Evolutionary conservation across 2,329 filamentous ascomycete genomes (phyloP).

Genomic region (Beauveria rudraprayagi): DNA sequence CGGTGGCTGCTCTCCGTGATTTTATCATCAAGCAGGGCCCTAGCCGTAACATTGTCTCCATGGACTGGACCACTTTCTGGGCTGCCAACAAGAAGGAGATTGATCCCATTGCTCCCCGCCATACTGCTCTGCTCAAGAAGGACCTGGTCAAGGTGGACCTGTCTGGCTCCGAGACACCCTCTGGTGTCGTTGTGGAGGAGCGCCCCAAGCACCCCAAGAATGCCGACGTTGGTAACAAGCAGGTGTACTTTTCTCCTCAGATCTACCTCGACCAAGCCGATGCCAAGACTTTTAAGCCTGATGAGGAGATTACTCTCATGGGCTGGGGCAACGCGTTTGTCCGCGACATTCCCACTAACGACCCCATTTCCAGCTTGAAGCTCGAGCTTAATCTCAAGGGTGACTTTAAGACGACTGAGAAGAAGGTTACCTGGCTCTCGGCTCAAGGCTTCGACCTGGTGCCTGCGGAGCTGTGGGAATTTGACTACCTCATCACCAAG

Average conservation of each 20-base stretch:
- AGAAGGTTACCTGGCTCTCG: slow-evolving; percentile 94
- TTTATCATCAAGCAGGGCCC: slow-evolving; percentile 82
- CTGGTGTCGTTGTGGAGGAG: slow-evolving; percentile 57
- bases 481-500: slow-evolving; percentile 92
- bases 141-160: slow-evolving; percentile 64
- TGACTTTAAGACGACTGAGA: slow-evolving; percentile 90
- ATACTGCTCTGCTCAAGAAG: slow-evolving; percentile 64
- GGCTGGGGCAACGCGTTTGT: slow-evolving; percentile 90
- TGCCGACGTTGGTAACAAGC: slow-evolving; percentile 73
- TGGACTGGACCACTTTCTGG: slow-evolving; percentile 75
- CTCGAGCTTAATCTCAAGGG: slow-evolving; percentile 85
- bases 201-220: slow-evolving; percentile 90
- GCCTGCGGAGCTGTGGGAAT: slow-evolving; percentile 81
- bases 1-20: slow-evolving; percentile 68
- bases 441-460: slow-evolving; percentile 67
- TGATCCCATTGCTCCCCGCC: slow-evolving; percentile 65
- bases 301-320: slow-evolving; percentile 94
- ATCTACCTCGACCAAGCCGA: slow-evolving; percentile 83
- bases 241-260: slow-evolving; percentile 67
- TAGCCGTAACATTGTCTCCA: slow-evolving; percentile 72
- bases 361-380: slow-evolving; percentile 55
- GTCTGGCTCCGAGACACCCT: slow-evolving; percentile 58
- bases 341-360: slow-evolving; percentile 50
- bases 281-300: slow-evolving; percentile 68
- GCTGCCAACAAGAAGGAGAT: slow-evolving; percentile 74